Conservation (phyloP, 2,329 filamentous ascomycete species). For the Scortechinia acanthostroma region DNA sequence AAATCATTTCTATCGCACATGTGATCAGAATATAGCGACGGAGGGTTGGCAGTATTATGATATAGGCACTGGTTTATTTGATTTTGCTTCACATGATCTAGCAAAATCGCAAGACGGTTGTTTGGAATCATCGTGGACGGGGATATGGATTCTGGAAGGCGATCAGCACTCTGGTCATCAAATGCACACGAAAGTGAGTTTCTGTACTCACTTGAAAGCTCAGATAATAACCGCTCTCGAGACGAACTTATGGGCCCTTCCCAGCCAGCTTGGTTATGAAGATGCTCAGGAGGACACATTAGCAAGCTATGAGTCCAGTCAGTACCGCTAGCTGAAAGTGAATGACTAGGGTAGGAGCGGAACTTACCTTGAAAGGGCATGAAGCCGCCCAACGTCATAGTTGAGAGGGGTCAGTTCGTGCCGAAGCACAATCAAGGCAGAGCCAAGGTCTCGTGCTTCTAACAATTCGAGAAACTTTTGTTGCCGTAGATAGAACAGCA, state of each 20-base stretch:
- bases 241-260: slow-evolving; percentile 74
- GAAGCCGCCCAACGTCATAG: slow-evolving; percentile 70
- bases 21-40: slow-evolving; percentile 86
- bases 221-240: slow-evolving; percentile 67
- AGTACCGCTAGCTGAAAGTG: too few relatives aligned
- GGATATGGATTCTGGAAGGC: slow-evolving; percentile 71
- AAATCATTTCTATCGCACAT: slow-evolving; percentile 74
- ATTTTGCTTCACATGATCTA: slow-evolving; percentile 75
- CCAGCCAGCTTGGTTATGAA: slow-evolving; percentile 74
- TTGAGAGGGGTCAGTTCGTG: slow-evolving; percentile 81
- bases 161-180: not conserved
- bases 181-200: not conserved
- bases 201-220: slow-evolving; percentile 72
- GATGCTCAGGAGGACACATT: slow-evolving; percentile 78
- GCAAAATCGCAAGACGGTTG: slow-evolving; percentile 72
- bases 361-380: slow-evolving; percentile 71
- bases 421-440: slow-evolving; percentile 76
- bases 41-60: slow-evolving; percentile 73
- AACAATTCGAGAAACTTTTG: slow-evolving; percentile 92
- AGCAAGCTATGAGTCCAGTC: too few relatives aligned
- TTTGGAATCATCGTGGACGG: slow-evolving; percentile 96
- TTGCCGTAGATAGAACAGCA: slow-evolving; percentile 82
- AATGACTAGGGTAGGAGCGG: too few relatives aligned
- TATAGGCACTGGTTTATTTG: slow-evolving; percentile 82
- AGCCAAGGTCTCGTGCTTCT: slow-evolving; percentile 65